phyloP scores from a whole-genome alignment of 805 yeast species.

The Diddensiella transvaalensis region DNA sequence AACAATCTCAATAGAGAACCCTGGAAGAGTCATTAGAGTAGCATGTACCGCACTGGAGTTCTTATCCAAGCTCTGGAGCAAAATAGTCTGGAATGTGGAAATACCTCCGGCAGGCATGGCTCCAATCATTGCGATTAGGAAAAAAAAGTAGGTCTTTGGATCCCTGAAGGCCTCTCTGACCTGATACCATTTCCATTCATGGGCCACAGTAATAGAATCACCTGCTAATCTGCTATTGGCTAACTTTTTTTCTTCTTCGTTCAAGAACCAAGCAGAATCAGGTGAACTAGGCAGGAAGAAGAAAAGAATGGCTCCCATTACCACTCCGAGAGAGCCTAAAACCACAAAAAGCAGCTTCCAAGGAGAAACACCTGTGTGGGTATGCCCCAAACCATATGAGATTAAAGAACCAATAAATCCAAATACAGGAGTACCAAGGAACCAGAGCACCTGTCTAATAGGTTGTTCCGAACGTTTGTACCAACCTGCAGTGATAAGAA shows the following conservation, averaged over 20 bases:
- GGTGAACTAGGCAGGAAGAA: slow-evolving; percentile 52
- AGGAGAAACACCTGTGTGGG: slow-evolving; percentile 24
- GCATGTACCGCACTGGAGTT: slow-evolving; percentile 6
- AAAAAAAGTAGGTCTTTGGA: slow-evolving; percentile 46
- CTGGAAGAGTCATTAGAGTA: slow-evolving; percentile 15
- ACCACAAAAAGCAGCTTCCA: slow-evolving; percentile 59
- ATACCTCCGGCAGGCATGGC: slow-evolving; percentile 54
- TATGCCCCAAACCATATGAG: slow-evolving; percentile 43
- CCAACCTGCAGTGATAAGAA: slow-evolving; percentile 50
- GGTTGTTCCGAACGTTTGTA: slow-evolving; percentile 40
- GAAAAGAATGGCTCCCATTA: slow-evolving; percentile 29
- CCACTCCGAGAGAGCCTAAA: slow-evolving; percentile 52
- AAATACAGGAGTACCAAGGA: slow-evolving; percentile 23
- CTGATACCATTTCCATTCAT: slow-evolving; percentile 43
- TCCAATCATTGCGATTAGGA: slow-evolving; percentile 38
- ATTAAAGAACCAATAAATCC: slow-evolving; percentile 41
- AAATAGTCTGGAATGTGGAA: slow-evolving; percentile 45
- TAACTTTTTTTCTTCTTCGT: slow-evolving; percentile 43
- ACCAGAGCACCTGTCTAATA: slow-evolving; percentile 36
- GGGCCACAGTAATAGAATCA: neutral
- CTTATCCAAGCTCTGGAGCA: slow-evolving; percentile 20
- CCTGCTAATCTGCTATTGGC: slow-evolving; percentile 29
- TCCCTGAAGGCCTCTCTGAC: slow-evolving; percentile 49
- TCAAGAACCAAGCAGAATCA: slow-evolving; percentile 43
- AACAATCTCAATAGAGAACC: slow-evolving; percentile 16